Conservation (phyloP, 805 yeast genomes). For the Saturnispora diversa region DNA sequence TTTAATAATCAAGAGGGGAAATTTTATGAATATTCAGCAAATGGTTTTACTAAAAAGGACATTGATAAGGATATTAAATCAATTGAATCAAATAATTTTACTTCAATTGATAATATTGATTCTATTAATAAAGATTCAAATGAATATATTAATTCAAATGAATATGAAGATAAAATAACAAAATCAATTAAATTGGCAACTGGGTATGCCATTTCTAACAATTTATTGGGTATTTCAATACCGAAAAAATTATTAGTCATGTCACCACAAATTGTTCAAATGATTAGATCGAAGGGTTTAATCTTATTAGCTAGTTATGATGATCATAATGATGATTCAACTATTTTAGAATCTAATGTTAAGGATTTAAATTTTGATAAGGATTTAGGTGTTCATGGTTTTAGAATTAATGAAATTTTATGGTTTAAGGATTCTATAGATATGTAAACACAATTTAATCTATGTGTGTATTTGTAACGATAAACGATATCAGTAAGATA, state of each 20-base stretch:
- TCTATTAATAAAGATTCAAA: constrained; percentile 31
- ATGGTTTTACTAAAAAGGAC: constrained; percentile 28
- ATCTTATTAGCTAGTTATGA: constrained; percentile 54
- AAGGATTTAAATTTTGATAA: constrained; percentile 23
- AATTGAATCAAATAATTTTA: constrained; percentile 12
- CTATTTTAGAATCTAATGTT: constrained; percentile 16
- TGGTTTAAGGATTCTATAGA: constrained; percentile 56
- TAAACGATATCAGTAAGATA: background rate
- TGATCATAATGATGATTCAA: constrained; percentile 15
- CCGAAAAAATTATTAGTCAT: constrained; percentile 62
- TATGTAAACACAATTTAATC: constrained; percentile 16
- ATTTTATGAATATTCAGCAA: constrained; percentile 35
- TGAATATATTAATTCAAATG: constrained; percentile 27
- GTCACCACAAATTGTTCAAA: constrained; percentile 67
- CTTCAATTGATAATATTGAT: constrained; percentile 31
- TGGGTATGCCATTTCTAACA: constrained; percentile 70
- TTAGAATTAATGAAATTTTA: constrained; percentile 53
- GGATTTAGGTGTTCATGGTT: constrained; percentile 49
- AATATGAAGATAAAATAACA: constrained; percentile 38
- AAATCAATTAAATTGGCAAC: constrained; percentile 78
- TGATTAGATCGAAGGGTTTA: constrained; percentile 73
- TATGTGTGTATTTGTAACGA: background rate
- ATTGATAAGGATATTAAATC: background rate
- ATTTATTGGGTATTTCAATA: constrained; percentile 74
- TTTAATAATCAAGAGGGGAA: constrained; percentile 23